These are phyloP conservation scores for Quercus ilex DNA, from an alignment of 306 rosid species.

Conservation along the genomic window DNA sequence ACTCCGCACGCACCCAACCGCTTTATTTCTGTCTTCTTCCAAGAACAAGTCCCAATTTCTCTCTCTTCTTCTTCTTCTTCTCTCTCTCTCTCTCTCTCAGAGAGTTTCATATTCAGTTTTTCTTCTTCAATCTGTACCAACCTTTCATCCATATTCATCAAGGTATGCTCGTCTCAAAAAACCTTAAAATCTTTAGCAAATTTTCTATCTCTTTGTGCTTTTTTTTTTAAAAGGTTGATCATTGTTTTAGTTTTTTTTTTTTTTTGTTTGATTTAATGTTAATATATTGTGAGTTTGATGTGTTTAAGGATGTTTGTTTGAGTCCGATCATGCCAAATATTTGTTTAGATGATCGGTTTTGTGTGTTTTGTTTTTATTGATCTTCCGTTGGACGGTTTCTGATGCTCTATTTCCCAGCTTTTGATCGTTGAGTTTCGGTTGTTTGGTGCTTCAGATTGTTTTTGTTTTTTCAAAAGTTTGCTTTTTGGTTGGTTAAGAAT, in stretches of 20 bases:
- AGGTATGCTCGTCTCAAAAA: slow-evolving; percentile 22
- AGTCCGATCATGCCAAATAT: slow-evolving; percentile 25
- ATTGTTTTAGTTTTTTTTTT: neutral
- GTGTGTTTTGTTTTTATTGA: neutral
- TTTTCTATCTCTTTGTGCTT: neutral
- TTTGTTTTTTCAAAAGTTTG: neutral
- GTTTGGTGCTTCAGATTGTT: neutral
- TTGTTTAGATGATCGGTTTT: slow-evolving; percentile 20
- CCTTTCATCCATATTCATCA: slow-evolving; percentile 16
- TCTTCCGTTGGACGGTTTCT: slow-evolving; percentile 23
- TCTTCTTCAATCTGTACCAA: slow-evolving; percentile 25
- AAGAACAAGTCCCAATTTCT: slow-evolving; percentile 11
- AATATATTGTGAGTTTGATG: neutral
- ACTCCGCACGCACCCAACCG: slow-evolving; percentile 36
- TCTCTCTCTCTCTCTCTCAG: slow-evolving; percentile 10
- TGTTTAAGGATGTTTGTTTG: neutral
- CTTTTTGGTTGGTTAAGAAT: neutral
- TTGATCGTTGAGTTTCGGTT: neutral
- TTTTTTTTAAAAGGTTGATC: neutral
- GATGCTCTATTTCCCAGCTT: slow-evolving; percentile 28
- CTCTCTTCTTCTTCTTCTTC: neutral
- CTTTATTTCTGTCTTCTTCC: slow-evolving; percentile 42
- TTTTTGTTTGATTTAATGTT: too few relatives aligned
- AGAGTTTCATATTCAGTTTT: slow-evolving; percentile 12
- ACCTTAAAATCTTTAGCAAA: neutral